Conservation (phyloP, 768 basidiomycete genomes). For the Russula earlei region DNA sequence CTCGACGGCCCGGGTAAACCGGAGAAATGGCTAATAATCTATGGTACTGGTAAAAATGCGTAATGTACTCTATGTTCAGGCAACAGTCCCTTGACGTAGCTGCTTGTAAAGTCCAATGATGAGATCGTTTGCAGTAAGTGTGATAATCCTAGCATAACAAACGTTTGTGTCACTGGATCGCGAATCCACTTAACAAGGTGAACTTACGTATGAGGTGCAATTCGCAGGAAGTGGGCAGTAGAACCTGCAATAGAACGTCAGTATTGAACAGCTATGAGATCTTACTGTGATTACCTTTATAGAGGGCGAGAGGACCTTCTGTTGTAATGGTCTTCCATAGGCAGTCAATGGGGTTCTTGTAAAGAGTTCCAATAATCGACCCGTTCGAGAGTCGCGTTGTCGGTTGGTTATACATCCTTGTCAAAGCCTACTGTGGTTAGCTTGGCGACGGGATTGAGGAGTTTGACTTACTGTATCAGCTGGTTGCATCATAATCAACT, state of each 20-base stretch:
- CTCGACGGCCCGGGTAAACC: no score
- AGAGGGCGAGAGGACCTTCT: slow-evolving; percentile 90
- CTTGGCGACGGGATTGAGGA: not conserved
- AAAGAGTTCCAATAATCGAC: slow-evolving; percentile 61
- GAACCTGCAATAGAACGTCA: slow-evolving; percentile 47
- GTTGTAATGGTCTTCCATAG: slow-evolving; percentile 90
- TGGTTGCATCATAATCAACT: slow-evolving; percentile 92
- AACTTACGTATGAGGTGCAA: slow-evolving; percentile 82
- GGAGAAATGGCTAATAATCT: slow-evolving; percentile 1
- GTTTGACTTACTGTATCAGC: slow-evolving; percentile 65
- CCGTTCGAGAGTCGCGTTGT: slow-evolving; percentile 65
- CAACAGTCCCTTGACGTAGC: slow-evolving; percentile 16
- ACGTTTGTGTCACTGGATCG: not conserved
- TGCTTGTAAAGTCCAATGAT: slow-evolving; percentile 60
- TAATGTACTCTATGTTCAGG: slow-evolving; percentile 3
- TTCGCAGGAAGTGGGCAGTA: slow-evolving; percentile 87
- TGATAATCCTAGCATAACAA: slow-evolving; percentile 61
- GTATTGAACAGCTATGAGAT: not conserved
- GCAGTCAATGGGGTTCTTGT: slow-evolving; percentile 91
- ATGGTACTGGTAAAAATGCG: not conserved
- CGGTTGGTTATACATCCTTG: slow-evolving; percentile 95
- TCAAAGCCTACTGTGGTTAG: slow-evolving; percentile 50
- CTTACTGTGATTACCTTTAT: slow-evolving; percentile 56
- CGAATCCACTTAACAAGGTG: slow-evolving; percentile 3
- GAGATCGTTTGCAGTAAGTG: slow-evolving; percentile 80